Base-by-base conservation (phyloP, 2,329 filamentous ascomycete genomes). In the Knufia petricola region DNA sequence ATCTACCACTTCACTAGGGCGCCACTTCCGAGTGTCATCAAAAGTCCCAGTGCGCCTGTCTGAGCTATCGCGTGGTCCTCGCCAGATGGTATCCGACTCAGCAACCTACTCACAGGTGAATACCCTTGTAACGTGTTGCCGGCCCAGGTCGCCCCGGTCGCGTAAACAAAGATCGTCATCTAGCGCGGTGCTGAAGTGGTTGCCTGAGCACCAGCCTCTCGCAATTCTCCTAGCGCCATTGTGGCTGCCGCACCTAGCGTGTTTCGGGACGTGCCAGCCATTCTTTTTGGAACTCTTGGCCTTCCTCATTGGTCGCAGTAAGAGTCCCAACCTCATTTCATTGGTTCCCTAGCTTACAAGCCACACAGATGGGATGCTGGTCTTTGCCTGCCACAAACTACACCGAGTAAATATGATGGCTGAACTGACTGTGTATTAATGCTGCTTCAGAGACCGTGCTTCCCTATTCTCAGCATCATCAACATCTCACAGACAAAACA, bases 381-480 rank as follows among this genome's bases (percentile, higher is more conserved):
- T 6, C 4, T 8, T 42, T 46, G 10, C 42, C 42, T 36, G 42
- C 42, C 42, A 46, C 20, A n/a, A n/a, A n/a, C 30, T 24, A 9
- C 12, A 46, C 31, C 36, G n/a, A 30, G 28, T 36, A 46, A 46
- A 21, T 17, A 2, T 3, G 30, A 46, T 46, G 30, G 42, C 20
- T 37, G 42, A 21, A 24, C 10, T 21, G 32, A 38, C 9, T 15
- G 34, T 13, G 28, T 47, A 47, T 47, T 47, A 39, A 47, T 47
- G 32, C 17, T 47, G 44, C 6, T 24, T 8, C 19, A 32, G n/a
- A 13, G 39, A 28, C 39, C 39, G 20, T 42, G 21, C 71, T 49
- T 69, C 69, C 46, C 17, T 10, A 30, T 20, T 7, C 28, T 48
- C 36, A 41, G 17, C 19, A 34, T 50, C 42, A 43, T n/a, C 46